phyloP scores from a whole-genome alignment of 176 grass and related monocot genomes.

The Aegilops sharonensis region DNA sequence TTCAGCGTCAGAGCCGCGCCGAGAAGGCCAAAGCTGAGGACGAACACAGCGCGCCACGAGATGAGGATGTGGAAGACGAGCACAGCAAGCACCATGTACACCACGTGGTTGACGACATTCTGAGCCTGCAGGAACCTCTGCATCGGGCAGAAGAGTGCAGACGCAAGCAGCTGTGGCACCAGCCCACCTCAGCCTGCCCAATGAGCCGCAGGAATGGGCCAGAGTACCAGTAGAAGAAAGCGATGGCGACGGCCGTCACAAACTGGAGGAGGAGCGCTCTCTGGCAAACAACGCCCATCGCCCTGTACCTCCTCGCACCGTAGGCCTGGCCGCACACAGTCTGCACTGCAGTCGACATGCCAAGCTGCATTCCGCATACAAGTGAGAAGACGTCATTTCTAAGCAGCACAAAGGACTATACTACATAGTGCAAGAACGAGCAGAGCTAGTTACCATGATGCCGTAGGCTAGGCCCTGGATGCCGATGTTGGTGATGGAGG shows the following conservation, averaged over 20 bases:
- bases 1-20: constrained; percentile 50
- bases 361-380: constrained; percentile 30
- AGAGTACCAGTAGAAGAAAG: constrained; percentile 71
- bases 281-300: constrained; percentile 65
- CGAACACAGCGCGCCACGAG: constrained; percentile 52
- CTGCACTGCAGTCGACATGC: constrained; percentile 82
- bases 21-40: constrained; percentile 44
- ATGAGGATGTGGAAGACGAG: constrained; percentile 55
- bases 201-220: constrained; percentile 54
- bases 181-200: constrained; percentile 39
- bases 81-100: constrained; percentile 40
- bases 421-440: neutral
- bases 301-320: constrained; percentile 57
- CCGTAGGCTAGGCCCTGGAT: constrained; percentile 88
- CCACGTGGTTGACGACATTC: constrained; percentile 62
- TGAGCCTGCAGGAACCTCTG: constrained; percentile 82
- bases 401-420: neutral
- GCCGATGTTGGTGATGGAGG: constrained; percentile 81
- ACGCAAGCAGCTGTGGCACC: constrained; percentile 57
- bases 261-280: constrained; percentile 68
- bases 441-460: constrained; percentile 59
- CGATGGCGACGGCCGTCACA: constrained; percentile 31
- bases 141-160: constrained; percentile 73
- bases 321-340: constrained; percentile 83
- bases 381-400: neutral